phyloP scores from a whole-genome alignment of 2,329 filamentous ascomycete species.

The Aspergillus intermedius region DNA sequence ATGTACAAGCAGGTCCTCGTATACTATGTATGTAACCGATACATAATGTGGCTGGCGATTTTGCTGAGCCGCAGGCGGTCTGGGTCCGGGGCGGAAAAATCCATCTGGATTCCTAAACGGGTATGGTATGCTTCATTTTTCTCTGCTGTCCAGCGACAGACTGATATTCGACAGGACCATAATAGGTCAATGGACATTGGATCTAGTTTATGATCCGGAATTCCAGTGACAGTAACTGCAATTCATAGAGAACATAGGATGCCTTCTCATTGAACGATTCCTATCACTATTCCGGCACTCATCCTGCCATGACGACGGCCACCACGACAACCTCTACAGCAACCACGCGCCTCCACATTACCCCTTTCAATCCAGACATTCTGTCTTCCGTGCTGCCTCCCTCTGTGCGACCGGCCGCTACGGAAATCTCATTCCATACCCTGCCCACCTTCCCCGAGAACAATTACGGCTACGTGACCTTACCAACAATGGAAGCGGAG shows the following conservation, averaged over 20 bases:
- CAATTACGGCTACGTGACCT: constrained; percentile 81
- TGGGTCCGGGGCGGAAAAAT: constrained; percentile 12
- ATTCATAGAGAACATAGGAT: not conserved
- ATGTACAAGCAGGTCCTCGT: not conserved
- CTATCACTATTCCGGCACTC: not conserved
- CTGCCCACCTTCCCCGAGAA: constrained; percentile 84
- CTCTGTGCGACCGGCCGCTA: constrained; percentile 58
- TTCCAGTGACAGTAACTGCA: no score
- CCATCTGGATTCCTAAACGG: constrained; percentile 3
- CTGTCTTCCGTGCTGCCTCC: constrained; percentile 65
- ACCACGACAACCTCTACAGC: constrained; percentile 9
- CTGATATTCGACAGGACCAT: not conserved
- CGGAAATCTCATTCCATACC: constrained; percentile 80
- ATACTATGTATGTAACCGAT: not conserved
- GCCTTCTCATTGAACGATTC: not conserved
- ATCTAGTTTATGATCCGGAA: no score
- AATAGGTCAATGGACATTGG: not conserved
- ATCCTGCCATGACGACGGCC: constrained; percentile 13
- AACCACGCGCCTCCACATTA: constrained; percentile 68
- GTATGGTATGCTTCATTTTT: constrained; percentile 1
- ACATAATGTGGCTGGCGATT: not conserved
- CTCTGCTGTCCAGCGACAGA: not conserved
- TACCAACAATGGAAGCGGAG: constrained; percentile 76
- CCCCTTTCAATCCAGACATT: constrained; percentile 71
- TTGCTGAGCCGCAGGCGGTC: not conserved